Evolutionary conservation across 345 rosid genomes (phyloP), one percentile per base, ranked within the genome.

Genomic region (Sonneratia caseolaris): DNA sequence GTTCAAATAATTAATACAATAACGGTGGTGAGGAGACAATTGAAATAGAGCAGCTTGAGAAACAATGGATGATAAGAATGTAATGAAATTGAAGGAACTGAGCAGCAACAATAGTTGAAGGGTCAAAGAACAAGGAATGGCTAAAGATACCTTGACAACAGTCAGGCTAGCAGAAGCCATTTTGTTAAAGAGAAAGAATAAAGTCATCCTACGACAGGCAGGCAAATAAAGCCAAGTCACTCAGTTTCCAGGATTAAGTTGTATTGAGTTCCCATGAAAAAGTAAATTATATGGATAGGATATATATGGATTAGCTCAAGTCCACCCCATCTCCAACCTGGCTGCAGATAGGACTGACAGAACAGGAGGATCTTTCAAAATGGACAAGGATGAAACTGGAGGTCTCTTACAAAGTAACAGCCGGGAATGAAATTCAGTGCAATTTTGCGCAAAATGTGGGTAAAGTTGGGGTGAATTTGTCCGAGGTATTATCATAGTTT

Each of bases 321-420:
- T 94, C 98, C 98, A 91, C 90, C 78, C 96, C 96, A 55, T 94
- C 98, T 82, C 96, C 96, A 59, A 88, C 92, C 66, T 85, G 97
- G 89, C 97, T 89, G 82, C 89, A 91, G 85, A 94, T 91, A 1
- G 97, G 97, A 76, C 82, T 85, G 81, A 84, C 92, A 81, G 96
- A 85, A 72, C 92, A 75, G 78, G 91, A 91, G 66, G 97, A 88
- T 86, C 92, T 91, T 90, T 90, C 96, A 27, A 32, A 95, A 91
- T 72, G 97, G 96, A 86, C 97, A 95, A 82, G 95, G 81, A 45
- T 86, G 89, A 74, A 77, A 77, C 78, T 92, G 89, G 1, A 81
- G 86, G 82, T 85, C 89, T 21, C 89, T 89, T 43, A 14, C 9
- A 7, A 53, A 67, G 69, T 21, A 40, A 32, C 68, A 68, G 75